Percentiles rank a stretch among this genome's conserved stretches.
Evolutionary conservation across 1,284 basidiomycete genomes (phyloP).

Genomic region (Tremellales sp.): DNA sequence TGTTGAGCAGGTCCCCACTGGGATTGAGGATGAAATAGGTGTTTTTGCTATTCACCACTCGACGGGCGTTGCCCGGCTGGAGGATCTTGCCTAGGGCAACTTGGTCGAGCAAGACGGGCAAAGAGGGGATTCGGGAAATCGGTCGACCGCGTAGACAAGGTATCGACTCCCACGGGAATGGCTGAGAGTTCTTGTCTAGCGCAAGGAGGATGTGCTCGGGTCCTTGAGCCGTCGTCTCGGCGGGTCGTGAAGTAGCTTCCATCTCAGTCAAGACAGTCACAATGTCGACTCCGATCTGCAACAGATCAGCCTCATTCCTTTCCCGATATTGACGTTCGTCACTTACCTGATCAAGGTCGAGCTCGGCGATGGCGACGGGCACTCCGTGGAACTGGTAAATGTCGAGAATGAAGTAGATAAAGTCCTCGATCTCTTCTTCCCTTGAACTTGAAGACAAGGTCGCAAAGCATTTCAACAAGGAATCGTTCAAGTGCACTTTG

Average conservation of each 20-base stretch:
- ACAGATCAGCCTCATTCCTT: conserved; percentile 1
- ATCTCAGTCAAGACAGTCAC: conserved; percentile 64
- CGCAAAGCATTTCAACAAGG: conserved; percentile 78
- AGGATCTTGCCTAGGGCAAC: conserved; percentile 58
- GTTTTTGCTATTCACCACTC: conserved; percentile 59
- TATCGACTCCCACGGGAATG: conserved; percentile 94
- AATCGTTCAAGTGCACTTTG: conserved; percentile 59
- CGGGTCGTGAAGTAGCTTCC: conserved; percentile 32
- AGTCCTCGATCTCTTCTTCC: conserved; percentile 92
- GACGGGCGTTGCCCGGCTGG: conserved; percentile 38
- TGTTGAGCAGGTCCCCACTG: conserved; percentile 78
- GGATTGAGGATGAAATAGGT: conserved; percentile 89
- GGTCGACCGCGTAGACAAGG: conserved; percentile 78
- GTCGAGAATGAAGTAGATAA: conserved; percentile 90
- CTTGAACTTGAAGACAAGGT: conserved; percentile 72
- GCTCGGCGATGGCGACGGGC: conserved; percentile 82
- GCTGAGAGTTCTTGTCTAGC: conserved; percentile 84
- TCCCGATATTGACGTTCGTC: background rate
- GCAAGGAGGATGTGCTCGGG: conserved; percentile 74
- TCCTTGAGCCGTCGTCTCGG: conserved; percentile 4
- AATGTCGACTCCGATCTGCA: conserved; percentile 44
- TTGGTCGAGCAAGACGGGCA: conserved; percentile 83
- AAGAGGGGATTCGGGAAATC: conserved; percentile 82
- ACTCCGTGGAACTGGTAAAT: conserved; percentile 89
- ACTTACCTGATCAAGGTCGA: conserved; percentile 79